These are phyloP conservation scores for Lichenothelia convexa DNA, from an alignment of 495 filamentous ascomycete genomes.

Conservation along the genomic window DNA sequence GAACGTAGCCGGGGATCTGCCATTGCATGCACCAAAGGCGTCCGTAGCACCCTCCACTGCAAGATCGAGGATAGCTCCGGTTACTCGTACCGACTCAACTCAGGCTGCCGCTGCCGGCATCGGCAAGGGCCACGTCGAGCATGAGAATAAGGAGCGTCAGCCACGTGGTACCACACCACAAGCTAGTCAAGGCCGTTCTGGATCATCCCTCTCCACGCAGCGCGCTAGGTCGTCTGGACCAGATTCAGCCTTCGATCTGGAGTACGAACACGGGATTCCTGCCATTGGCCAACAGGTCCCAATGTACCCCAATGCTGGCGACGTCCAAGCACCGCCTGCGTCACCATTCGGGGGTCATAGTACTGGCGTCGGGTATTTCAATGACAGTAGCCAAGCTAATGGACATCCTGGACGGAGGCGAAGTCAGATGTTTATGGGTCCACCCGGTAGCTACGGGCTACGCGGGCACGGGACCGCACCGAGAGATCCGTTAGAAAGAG, in stretches of 20 bases:
- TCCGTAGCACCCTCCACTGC: conserved; percentile 61
- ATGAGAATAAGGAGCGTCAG: conserved; percentile 18
- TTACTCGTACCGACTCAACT: conserved; percentile 77
- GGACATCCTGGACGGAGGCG: conserved; percentile 50
- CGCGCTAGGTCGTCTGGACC: conserved; percentile 32
- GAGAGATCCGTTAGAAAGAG: conserved; percentile 59
- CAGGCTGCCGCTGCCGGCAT: conserved; percentile 69
- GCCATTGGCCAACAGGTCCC: conserved; percentile 81
- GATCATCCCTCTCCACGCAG: conserved; percentile 35
- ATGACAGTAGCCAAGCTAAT: conserved; percentile 22
- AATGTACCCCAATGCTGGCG: conserved; percentile 84
- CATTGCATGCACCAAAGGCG: conserved; percentile 81
- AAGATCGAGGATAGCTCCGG: conserved; percentile 57
- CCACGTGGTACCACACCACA: conserved; percentile 28
- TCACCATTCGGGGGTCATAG: conserved; percentile 39
- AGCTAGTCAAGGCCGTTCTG: conserved; percentile 26
- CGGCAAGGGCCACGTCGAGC: conserved; percentile 49
- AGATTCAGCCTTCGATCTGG: conserved; percentile 27
- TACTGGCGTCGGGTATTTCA: conserved; percentile 37
- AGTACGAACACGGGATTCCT: conserved; percentile 71
- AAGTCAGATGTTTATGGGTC: conserved; percentile 39
- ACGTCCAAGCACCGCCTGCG: conserved; percentile 90
- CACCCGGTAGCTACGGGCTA: conserved; percentile 68
- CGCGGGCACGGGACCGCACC: conserved; percentile 61
- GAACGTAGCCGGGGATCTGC: conserved; percentile 60